A percentile compares a stretch with the other conserved stretches of the same genome.
phyloP scores from a whole-genome alignment of 768 basidiomycete genomes.

The Kwoniella europaea region DNA sequence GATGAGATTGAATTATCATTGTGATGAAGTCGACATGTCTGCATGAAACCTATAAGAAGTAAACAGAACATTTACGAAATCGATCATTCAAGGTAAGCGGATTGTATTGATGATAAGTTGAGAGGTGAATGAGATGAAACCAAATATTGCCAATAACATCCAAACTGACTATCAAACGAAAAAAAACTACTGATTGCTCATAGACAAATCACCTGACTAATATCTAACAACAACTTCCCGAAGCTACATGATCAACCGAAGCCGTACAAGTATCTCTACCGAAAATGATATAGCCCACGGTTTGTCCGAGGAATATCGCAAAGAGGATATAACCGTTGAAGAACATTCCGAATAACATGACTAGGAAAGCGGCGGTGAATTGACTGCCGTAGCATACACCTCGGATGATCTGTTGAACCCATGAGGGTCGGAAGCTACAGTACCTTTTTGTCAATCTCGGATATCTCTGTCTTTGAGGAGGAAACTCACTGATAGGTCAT shows the following conservation, averaged over 20 bases:
- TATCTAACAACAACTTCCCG: conserved; percentile 27
- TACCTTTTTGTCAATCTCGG: background rate
- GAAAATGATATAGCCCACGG: conserved; percentile 43
- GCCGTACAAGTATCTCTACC: conserved; percentile 40
- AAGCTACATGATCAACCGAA: conserved; percentile 22
- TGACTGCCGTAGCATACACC: conserved; percentile 49
- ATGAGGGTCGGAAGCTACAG: conserved; percentile 40
- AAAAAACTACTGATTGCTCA: too few species aligned
- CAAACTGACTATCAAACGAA: too few species aligned
- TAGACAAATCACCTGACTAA: background rate
- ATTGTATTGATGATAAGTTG: too few species aligned
- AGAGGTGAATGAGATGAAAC: too few species aligned
- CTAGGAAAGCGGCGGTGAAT: conserved; percentile 54
- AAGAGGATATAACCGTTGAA: conserved; percentile 57
- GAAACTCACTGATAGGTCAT: conserved; percentile 12
- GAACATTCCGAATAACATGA: conserved; percentile 55
- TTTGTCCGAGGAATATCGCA: conserved; percentile 55
- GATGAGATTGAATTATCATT: too few species aligned
- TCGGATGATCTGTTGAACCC: conserved; percentile 52
- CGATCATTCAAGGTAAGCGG: too few species aligned
- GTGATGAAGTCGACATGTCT: too few species aligned
- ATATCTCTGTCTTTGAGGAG: conserved; percentile 1
- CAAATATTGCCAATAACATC: too few species aligned
- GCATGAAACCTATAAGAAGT: too few species aligned
- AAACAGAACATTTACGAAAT: too few species aligned